Evolutionary conservation across 176 grass and related monocot species (phyloP), one percentile per base, ranked within the genome.

Genomic region (Chloris gayana): DNA sequence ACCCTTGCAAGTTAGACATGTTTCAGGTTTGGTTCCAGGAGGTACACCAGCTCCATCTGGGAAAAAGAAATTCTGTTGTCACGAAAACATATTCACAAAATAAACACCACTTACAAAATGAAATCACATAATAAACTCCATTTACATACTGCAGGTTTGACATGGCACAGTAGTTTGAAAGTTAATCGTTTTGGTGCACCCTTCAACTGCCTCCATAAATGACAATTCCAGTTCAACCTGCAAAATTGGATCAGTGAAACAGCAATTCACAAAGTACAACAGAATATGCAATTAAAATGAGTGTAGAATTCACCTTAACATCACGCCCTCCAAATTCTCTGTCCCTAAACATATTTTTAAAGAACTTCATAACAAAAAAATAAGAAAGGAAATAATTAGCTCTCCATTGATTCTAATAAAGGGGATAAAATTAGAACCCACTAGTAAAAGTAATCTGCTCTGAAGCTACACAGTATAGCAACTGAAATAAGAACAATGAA

Each of bases 161-260:
- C 96, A 99, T 2, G 57, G 58, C 66, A 99, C 82, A 62, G 75
- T 81, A 74, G 96, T 87, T 47, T 91, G 90, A 79, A 95, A 89
- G 61, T 62, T 89, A 63, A 99, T 44, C 0, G 90, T 99, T 83
- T 93, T 99, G 19, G 79, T 90, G 88, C 96, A 95, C 33, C 96
- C 96, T 88, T 95, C 86, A 54, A 99, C 88, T 77, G 96, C 92
- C 75, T 99, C 96, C 96, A 99, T 95, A 82, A 99, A 99, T 86
- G 92, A 93, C 80, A 99, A 22, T 82, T 99, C 92, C 78, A 99
- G 82, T 12, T 69, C 73, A 82, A 86, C 87, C 96, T 99, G 74
- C 22, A 83, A 79, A 81, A 29, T 42, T 24, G 61, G 57, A 80
- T 79, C 26, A 18, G 67, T 77, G 67, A 42, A 77, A 80, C 10